A percentile compares a stretch with the other conserved stretches of the same genome.
Evolutionary conservation across 768 basidiomycete species (phyloP).

Genomic region (Trametes meyenii): DNA sequence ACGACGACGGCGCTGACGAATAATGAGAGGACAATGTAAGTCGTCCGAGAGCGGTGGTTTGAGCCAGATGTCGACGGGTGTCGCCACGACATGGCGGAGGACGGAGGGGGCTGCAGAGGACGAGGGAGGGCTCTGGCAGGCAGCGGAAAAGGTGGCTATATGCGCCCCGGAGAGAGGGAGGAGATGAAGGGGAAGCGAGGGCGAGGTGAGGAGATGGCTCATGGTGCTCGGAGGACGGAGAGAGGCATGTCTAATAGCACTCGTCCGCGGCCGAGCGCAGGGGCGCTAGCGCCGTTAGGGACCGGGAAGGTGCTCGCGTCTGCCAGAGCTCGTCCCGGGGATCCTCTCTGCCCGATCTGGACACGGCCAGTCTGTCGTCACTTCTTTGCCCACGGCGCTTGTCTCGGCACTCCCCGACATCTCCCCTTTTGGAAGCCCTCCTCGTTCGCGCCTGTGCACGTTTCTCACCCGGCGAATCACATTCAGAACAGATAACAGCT

Average conservation of each 20-base stretch:
- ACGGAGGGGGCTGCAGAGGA: not conserved
- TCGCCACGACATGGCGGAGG: not conserved
- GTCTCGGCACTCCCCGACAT: constrained; percentile 9
- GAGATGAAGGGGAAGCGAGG: not conserved
- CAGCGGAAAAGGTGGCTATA: constrained; percentile 2
- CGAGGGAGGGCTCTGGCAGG: not conserved
- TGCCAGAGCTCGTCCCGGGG: not conserved
- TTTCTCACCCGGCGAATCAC: constrained; percentile 17
- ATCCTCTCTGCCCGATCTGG: constrained; percentile 7
- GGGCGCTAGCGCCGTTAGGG: not conserved
- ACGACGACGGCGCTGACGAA: constrained; percentile 50
- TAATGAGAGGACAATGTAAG: constrained; percentile 39
- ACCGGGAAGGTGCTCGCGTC: constrained; percentile 4
- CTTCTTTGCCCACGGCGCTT: not conserved
- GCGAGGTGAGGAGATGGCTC: not conserved
- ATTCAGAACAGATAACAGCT: not conserved
- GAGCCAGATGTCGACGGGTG: constrained; percentile 16
- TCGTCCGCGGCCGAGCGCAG: no score
- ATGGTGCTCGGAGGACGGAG: not conserved
- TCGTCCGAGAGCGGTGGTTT: constrained; percentile 17
- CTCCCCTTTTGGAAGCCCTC: constrained; percentile 13
- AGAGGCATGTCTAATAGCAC: not conserved
- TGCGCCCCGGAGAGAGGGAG: constrained; percentile 2
- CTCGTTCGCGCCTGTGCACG: constrained; percentile 13
- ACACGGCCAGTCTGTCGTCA: constrained; percentile 7